phyloP scores from a whole-genome alignment of 768 basidiomycete species.

The Basidioascus undulatus region DNA sequence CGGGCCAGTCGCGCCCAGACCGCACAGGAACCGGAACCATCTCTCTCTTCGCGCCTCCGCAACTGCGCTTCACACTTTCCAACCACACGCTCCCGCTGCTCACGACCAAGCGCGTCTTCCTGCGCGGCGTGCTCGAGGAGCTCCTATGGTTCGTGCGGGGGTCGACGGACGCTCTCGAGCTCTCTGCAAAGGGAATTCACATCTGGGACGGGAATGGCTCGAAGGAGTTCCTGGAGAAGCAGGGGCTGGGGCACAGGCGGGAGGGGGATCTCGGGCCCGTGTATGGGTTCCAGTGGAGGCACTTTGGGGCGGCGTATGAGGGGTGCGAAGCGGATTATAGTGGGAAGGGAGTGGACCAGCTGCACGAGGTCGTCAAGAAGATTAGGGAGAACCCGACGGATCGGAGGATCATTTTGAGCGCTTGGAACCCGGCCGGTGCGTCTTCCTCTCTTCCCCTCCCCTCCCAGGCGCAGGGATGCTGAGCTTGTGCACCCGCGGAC shows the following conservation, averaged over 20 bases:
- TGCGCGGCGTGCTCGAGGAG: conserved; percentile 76
- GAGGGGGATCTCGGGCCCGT: conserved; percentile 91
- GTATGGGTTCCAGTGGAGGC: conserved; percentile 92
- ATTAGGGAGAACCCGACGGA: conserved; percentile 85
- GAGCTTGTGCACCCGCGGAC: neutral
- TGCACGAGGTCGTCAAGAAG: conserved; percentile 66
- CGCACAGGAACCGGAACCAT: conserved; percentile 87
- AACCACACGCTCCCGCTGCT: conserved; percentile 50
- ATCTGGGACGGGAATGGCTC: conserved; percentile 98
- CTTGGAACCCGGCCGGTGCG: conserved; percentile 93
- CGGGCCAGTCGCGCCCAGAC: conserved; percentile 59
- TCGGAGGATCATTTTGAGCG: conserved; percentile 75
- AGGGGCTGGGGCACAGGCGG: conserved; percentile 58
- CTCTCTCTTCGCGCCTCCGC: conserved; percentile 73
- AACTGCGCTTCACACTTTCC: conserved; percentile 66
- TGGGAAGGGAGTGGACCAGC: conserved; percentile 46
- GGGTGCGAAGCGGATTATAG: conserved; percentile 17
- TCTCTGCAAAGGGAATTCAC: conserved; percentile 61
- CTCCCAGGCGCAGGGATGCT: neutral
- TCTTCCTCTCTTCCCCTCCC: conserved; percentile 1
- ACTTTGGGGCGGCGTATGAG: conserved; percentile 64
- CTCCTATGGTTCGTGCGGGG: conserved; percentile 84
- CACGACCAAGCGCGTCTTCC: conserved; percentile 85
- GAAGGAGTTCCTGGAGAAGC: conserved; percentile 55
- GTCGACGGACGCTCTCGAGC: conserved; percentile 48